Percentiles rank a stretch among this genome's conserved stretches.
Conservation (phyloP, 2,329 filamentous ascomycete species). For the Aspergillus oerlinghausenensis region DNA sequence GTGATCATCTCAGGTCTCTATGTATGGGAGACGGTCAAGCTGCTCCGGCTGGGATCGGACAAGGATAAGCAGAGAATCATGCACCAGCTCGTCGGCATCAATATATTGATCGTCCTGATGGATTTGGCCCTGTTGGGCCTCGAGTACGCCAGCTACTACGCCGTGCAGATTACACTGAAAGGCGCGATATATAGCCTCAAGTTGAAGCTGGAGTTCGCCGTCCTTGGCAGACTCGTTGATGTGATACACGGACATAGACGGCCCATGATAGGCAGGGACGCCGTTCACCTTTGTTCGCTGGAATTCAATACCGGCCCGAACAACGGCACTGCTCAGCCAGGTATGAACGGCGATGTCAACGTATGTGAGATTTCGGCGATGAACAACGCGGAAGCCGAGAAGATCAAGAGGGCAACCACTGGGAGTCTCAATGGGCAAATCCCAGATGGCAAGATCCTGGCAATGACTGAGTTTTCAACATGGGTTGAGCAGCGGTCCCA, state of each 20-base stretch:
- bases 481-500: conserved; percentile 15
- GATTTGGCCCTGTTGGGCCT: conserved; percentile 41
- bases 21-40: conserved; percentile 49
- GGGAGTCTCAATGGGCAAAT: neutral
- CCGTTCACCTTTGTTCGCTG: conserved; percentile 21
- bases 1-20: conserved; percentile 47
- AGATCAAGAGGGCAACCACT: neutral
- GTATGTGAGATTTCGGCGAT: neutral
- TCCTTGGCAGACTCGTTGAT: conserved; percentile 46
- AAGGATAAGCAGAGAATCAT: conserved; percentile 32
- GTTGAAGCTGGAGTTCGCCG: conserved; percentile 53
- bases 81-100: conserved; percentile 44
- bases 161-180: conserved; percentile 39
- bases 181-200: conserved; percentile 36
- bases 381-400: neutral
- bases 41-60: conserved; percentile 34
- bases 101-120: conserved; percentile 44
- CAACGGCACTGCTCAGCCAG: conserved; percentile 3
- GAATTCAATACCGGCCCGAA: conserved; percentile 5
- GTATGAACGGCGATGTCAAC: conserved; percentile 1
- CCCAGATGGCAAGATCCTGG: conserved; percentile 18
- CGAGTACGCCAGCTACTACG: conserved; percentile 38
- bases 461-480: conserved; percentile 20
- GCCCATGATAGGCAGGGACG: conserved; percentile 17
- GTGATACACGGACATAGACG: conserved; percentile 29